A percentile compares a stretch with the other conserved stretches of the same genome.
Conservation (phyloP, 2,329 filamentous ascomycete genomes). For the Sarocladium brachiariae region DNA sequence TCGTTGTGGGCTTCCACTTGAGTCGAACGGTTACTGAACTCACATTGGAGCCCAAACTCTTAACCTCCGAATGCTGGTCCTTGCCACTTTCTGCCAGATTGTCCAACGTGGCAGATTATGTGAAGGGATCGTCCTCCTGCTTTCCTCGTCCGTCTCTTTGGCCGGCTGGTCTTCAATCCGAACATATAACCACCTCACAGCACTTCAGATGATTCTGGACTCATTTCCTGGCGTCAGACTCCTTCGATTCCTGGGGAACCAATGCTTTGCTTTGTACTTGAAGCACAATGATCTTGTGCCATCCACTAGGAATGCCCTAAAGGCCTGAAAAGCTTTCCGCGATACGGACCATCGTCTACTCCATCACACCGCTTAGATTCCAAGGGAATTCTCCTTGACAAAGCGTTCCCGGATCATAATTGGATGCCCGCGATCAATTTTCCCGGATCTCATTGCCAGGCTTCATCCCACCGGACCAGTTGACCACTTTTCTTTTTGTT, state of each 20-base stretch:
- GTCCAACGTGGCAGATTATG: conserved; percentile 4
- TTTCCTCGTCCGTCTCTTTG: neutral
- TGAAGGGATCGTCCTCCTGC: conserved; percentile 4
- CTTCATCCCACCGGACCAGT: neutral
- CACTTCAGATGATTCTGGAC: neutral
- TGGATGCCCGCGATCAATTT: neutral
- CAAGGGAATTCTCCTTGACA: neutral
- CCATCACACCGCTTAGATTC: neutral
- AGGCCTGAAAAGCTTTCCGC: conserved; percentile 1
- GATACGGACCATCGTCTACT: neutral
- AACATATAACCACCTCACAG: conserved; percentile 1
- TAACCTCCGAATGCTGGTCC: conserved; percentile 5
- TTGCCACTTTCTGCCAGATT: conserved; percentile 6
- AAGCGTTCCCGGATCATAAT: neutral
- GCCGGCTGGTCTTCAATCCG: neutral
- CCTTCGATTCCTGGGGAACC: neutral
- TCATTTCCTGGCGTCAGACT: neutral
- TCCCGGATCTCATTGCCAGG: neutral
- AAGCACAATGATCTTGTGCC: conserved; percentile 9
- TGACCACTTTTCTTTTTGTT: neutral
- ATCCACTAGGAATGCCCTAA: conserved; percentile 5
- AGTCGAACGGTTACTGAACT: neutral
- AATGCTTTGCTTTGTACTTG: neutral
- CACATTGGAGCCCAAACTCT: conserved; percentile 7
- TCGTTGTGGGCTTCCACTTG: neutral